Conservation (phyloP, 2,329 filamentous ascomycete species). For the Teratosphaeria viscida region DNA sequence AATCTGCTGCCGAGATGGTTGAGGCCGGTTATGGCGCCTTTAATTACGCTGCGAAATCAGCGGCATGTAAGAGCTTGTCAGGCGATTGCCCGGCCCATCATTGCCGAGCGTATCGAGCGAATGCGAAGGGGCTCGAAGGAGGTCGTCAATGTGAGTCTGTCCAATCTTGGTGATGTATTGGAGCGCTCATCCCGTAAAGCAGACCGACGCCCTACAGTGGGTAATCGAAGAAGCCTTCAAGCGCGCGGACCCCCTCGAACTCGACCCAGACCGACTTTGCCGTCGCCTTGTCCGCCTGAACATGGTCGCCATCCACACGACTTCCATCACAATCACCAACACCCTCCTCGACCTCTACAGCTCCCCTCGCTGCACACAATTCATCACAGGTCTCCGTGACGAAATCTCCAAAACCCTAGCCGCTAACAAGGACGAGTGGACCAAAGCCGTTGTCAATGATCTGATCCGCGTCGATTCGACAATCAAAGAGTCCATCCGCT, state of each 20-base stretch:
- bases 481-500: slow-evolving; percentile 24
- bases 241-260: slow-evolving; percentile 26
- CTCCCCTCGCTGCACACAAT: slow-evolving; percentile 26
- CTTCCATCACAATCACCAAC: slow-evolving; percentile 41
- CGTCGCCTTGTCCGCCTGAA: slow-evolving; percentile 45
- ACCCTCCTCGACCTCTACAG: slow-evolving; percentile 35
- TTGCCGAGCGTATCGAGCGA: slow-evolving; percentile 1
- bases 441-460: slow-evolving; percentile 14
- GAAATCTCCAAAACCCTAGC: slow-evolving; percentile 17
- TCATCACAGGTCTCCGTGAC: slow-evolving; percentile 25
- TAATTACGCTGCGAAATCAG: not conserved
- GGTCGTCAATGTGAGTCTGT: not conserved
- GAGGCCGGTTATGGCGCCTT: not conserved
- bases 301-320: slow-evolving; percentile 51
- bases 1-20: not conserved
- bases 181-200: not conserved
- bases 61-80: not conserved
- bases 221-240: slow-evolving; percentile 26
- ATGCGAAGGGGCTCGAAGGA: not conserved
- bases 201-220: slow-evolving; percentile 40
- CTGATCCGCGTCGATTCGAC: slow-evolving; percentile 20
- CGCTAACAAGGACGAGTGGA: slow-evolving; percentile 11
- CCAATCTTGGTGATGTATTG: not conserved
- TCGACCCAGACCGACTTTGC: slow-evolving; percentile 40
- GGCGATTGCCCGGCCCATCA: not conserved